A percentile compares a stretch with the other conserved stretches of the same genome.
Evolutionary conservation across 2,329 filamentous ascomycete genomes (phyloP).

Genomic region (Trichoderma pleuroti): DNA sequence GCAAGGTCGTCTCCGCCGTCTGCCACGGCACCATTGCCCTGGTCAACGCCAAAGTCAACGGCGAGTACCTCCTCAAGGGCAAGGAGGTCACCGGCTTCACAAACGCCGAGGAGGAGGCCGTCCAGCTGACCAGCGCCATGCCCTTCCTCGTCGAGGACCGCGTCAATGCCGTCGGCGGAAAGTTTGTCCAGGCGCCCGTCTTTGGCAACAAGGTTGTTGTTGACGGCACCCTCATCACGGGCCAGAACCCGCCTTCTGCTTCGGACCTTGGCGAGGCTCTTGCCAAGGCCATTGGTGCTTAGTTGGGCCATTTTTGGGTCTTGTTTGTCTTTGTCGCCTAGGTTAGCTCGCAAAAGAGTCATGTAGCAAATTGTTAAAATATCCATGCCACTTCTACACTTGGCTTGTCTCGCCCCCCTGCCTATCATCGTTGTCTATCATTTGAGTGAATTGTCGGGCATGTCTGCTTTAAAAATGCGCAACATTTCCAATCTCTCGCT

Average conservation of each 20-base stretch:
- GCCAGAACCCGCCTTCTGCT: constrained; percentile 56
- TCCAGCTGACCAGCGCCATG: constrained; percentile 48
- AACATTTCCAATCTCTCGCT: background rate
- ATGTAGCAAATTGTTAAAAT: background rate
- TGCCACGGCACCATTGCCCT: constrained; percentile 67
- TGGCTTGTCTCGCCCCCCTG: background rate
- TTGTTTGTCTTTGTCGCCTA: background rate
- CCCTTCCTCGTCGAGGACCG: constrained; percentile 58
- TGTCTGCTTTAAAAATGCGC: background rate
- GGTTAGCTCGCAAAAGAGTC: background rate
- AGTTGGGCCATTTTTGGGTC: background rate
- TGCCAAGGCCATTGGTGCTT: constrained; percentile 36
- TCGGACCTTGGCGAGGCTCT: constrained; percentile 51
- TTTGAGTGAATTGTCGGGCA: background rate
- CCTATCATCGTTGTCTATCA: background rate
- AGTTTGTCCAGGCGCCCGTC: constrained; percentile 52
- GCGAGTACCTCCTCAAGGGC: constrained; percentile 52
- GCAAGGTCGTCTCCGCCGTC: constrained; percentile 63
- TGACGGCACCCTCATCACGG: constrained; percentile 52
- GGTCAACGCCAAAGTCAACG: constrained; percentile 53
- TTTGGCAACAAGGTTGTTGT: constrained; percentile 50
- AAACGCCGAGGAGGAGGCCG: constrained; percentile 53
- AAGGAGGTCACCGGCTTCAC: constrained; percentile 60
- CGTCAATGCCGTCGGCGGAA: constrained; percentile 50
- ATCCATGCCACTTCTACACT: background rate